Evolutionary conservation across 78 protist species (phyloP), one percentile per base, ranked within the genome.

Genomic region (Guillardia theta): DNA sequence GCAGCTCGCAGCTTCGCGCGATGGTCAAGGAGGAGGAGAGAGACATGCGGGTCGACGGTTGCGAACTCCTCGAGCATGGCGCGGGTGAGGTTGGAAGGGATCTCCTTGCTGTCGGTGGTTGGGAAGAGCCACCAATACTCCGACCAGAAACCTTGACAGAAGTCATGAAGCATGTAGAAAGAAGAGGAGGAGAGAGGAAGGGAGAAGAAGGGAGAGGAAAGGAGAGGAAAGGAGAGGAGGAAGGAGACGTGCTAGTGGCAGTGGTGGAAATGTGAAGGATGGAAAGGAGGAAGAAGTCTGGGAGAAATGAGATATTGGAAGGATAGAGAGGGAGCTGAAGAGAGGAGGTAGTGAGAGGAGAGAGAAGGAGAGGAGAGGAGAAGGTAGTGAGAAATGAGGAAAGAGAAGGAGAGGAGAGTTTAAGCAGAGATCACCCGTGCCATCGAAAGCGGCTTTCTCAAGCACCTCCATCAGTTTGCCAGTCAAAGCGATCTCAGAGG

Each of bases 121-220:
- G 83, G 83, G 5, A 70, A 6, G 10, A 70, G 83, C 83, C 83
- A 70, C 83, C 83, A 70, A 43, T 70, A 70, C 83, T 70, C 83
- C 36, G 83, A 36, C 83, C 83, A 70, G 83, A 70, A 70, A 36
- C 83, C 83, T 22, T 70, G 33, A 53, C 62, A 12, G 12, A 18
- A 21, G 12, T 53, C 33, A 21, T 12, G 12, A 18, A 21, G 62
- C 18, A 18, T 53, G 62, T 53, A 18, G 18, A 18, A 53, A 18
- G 18, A 18, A 53, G 62, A 53, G 62, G 18, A 18, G 18, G 62
- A 21, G 62, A 18, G 62, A 18, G 62, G 62, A 18, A 18, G 62
- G 62, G 62, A 18, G 62, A 12, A n/a, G n/a, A n/a, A n/a, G n/a
- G 18, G 62, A 53, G 62, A 53, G 62, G 18, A 18, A 53, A 18